Evolutionary conservation across 1,139 yeast genomes (phyloP).

Genomic region (Neolecta irregularis): DNA sequence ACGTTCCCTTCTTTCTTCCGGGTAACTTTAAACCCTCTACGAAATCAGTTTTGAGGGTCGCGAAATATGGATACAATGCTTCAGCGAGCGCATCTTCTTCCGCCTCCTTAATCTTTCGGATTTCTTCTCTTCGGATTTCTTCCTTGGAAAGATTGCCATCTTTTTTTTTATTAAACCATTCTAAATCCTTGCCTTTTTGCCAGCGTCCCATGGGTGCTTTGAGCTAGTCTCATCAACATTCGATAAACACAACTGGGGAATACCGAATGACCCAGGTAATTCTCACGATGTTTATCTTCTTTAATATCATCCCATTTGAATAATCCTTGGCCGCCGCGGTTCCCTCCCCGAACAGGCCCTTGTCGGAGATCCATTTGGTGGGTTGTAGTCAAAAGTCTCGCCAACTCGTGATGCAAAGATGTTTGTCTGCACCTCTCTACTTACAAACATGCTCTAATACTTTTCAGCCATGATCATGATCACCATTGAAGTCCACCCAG

Average conservation of each 20-base stretch:
- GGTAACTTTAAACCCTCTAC: constrained; percentile 1
- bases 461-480: constrained; percentile 47
- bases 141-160: constrained; percentile 6
- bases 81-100: constrained; percentile 20
- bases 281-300: constrained; percentile 19
- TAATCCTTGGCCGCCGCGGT: constrained; percentile 21
- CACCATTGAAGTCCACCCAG: constrained; percentile 87
- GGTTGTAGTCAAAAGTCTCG: too few relatives aligned
- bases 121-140: constrained; percentile 7
- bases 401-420: too few relatives aligned
- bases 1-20: neutral
- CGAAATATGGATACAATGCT: constrained; percentile 10
- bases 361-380: constrained; percentile 1
- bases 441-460: constrained; percentile 2
- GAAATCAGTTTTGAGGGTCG: neutral
- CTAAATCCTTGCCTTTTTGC: constrained; percentile 18
- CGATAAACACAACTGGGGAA: too few relatives aligned
- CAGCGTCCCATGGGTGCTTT: constrained; percentile 21
- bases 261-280: constrained; percentile 21
- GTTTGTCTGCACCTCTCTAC: neutral
- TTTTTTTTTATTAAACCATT: constrained; percentile 19
- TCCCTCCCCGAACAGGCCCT: constrained; percentile 18
- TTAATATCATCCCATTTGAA: constrained; percentile 22
- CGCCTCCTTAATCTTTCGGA: constrained; percentile 15
- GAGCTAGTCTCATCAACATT: too few relatives aligned